A percentile compares a stretch with the other conserved stretches of the same genome.
phyloP scores from a whole-genome alignment of 352 stramenopile species.

The Pilasporangium apinafurcum region DNA sequence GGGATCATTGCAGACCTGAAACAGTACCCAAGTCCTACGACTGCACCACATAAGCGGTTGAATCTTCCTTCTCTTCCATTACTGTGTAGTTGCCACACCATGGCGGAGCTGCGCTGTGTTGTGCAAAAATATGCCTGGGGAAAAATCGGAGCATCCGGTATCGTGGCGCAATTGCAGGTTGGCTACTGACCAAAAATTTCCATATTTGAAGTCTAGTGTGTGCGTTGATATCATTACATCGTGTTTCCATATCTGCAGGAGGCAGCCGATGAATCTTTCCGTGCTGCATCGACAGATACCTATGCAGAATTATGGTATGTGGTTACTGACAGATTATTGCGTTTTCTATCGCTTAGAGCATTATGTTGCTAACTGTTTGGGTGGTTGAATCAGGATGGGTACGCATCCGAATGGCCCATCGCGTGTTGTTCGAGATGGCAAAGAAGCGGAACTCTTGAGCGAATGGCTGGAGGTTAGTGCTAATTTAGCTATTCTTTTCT shows the following conservation, averaged over 20 bases:
- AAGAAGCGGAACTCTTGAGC: constrained; percentile 45
- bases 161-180: constrained; percentile 87
- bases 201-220: not conserved
- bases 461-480: constrained; percentile 54
- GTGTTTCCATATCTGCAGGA: constrained; percentile 13
- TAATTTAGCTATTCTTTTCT: constrained; percentile 4
- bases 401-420: constrained; percentile 93
- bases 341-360: constrained; percentile 1
- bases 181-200: not conserved
- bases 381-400: constrained; percentile 93
- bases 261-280: constrained; percentile 37
- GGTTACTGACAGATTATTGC: not conserved
- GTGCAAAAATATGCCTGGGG: constrained; percentile 91
- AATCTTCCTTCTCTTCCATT: not conserved
- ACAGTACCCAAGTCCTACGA: too few relatives aligned
- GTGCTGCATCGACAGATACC: constrained; percentile 24
- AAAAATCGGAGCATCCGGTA: constrained; percentile 72
- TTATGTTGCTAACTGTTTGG: too few relatives aligned
- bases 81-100: constrained; percentile 5
- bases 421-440: constrained; percentile 46
- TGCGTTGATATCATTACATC: not conserved
- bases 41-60: too few relatives aligned
- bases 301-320: constrained; percentile 89
- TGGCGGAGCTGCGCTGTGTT: constrained; percentile 79
- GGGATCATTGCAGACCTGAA: too few relatives aligned